These are phyloP conservation scores for Hypoxylon sp. DNA, from an alignment of 2,329 filamentous ascomycete genomes.

Conservation along the genomic window DNA sequence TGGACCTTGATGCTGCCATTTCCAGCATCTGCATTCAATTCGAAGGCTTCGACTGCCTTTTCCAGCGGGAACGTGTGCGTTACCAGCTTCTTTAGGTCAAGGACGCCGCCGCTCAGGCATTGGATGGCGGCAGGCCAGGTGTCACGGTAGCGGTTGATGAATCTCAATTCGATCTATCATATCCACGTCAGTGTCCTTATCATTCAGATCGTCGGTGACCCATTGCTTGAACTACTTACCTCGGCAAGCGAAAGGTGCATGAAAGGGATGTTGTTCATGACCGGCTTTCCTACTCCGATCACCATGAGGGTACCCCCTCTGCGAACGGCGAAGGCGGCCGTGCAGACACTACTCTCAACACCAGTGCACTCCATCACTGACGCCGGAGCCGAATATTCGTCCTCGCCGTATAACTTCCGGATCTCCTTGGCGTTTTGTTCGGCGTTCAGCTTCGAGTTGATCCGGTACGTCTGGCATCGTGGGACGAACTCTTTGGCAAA, in stretches of 20 bases:
- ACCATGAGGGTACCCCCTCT: slow-evolving; percentile 72
- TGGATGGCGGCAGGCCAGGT: slow-evolving; percentile 76
- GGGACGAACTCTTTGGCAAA: slow-evolving; percentile 71
- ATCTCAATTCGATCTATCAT: slow-evolving; percentile 72
- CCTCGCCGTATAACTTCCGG: slow-evolving; percentile 61
- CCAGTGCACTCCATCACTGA: slow-evolving; percentile 75
- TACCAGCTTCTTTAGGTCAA: slow-evolving; percentile 72
- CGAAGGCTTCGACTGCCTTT: slow-evolving; percentile 68
- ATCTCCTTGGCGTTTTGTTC: slow-evolving; percentile 65
- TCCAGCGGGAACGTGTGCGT: slow-evolving; percentile 73
- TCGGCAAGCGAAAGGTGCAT: slow-evolving; percentile 74
- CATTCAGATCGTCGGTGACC: not conserved
- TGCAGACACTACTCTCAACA: slow-evolving; percentile 71
- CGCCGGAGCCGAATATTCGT: slow-evolving; percentile 68
- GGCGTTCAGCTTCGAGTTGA: slow-evolving; percentile 58
- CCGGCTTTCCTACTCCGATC: slow-evolving; percentile 70
- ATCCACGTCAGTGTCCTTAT: slow-evolving; percentile 24
- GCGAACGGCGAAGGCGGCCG: slow-evolving; percentile 67
- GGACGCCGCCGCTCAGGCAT: slow-evolving; percentile 67
- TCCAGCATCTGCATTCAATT: slow-evolving; percentile 62
- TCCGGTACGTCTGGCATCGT: slow-evolving; percentile 64
- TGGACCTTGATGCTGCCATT: slow-evolving; percentile 71
- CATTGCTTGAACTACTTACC: slow-evolving; percentile 51
- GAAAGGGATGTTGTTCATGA: slow-evolving; percentile 75
- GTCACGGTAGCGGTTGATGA: slow-evolving; percentile 77